Evolutionary conservation across 768 basidiomycete species (phyloP), one percentile per base, ranked within the genome.

Genomic region (Lactarius evosmus): DNA sequence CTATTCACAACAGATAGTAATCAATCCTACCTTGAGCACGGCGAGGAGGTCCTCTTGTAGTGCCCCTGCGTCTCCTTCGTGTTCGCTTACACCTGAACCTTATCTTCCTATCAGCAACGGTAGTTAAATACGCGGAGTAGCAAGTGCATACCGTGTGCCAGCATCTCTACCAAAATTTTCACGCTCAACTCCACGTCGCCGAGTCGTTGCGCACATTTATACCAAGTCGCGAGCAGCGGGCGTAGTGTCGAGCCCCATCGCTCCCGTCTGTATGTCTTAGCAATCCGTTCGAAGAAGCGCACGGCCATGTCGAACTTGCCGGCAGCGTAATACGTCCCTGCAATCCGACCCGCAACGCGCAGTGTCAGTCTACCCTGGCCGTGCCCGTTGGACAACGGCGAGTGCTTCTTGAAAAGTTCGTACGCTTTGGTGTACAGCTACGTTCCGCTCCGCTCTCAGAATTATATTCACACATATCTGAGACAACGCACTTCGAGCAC

Each of bases 361-460:
- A 96, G 77, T 0, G 93, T 93, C 66, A 94, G 76, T 11, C 95
- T 85, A 3, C 86, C 85, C 67, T 91, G 91, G n/a, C 80, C 82
- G 22, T 80, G 77, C 55, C 55, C 57, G 27, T 76, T 70, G 38
- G 76, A 67, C 30, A 60, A 38, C 1, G 82, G 75, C 49, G 77
- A 79, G 70, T 91, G 83, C 69, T 85, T 88, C 77, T 96, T 98
- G 79, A 97, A 93, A 12, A 94, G 73, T 68, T 96, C 93, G 74
- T 99, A 98, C 1, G 97, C 82, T 71, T 95, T 94, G 7, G 93
- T 97, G 72, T 94, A 95, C 1, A 99, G 81, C 93, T 95, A 60
- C 7, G 22, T 41, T 51, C 33, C 22, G 9, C 17, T 32, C 30
- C 30, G 19, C 8, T 34, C 9, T 58, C 29, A 68, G 67, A 8